Evolutionary conservation across 2,329 filamentous ascomycete species (phyloP).

Genomic region (Penicillium fuscoglaucum): DNA sequence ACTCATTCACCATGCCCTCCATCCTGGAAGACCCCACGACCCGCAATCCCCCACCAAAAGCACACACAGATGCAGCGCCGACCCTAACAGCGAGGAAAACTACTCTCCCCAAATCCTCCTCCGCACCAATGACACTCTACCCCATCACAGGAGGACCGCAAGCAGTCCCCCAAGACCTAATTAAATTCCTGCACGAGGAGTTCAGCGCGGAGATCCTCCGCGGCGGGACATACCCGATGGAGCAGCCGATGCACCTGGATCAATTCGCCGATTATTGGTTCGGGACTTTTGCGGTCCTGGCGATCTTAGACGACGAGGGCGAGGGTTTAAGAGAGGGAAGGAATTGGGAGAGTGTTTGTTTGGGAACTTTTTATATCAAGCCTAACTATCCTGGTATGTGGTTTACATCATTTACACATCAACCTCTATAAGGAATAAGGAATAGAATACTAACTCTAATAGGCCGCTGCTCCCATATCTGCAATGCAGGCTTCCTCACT

Average conservation of each 20-base stretch:
- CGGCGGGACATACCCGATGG: conserved; percentile 43
- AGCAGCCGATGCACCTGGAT: conserved; percentile 32
- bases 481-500: conserved; percentile 42
- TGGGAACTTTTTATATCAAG: conserved; percentile 46
- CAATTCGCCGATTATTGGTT: conserved; percentile 42
- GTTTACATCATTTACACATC: background rate
- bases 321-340: conserved; percentile 26
- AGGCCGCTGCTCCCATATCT: conserved; percentile 44
- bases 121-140: conserved; percentile 30
- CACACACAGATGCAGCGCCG: conserved; percentile 20
- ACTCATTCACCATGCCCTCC: conserved; percentile 30
- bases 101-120: conserved; percentile 27
- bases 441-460: background rate
- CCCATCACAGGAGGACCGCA: conserved; percentile 28
- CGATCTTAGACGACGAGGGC: conserved; percentile 25
- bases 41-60: conserved; percentile 28
- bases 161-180: conserved; percentile 26
- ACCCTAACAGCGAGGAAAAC: conserved; percentile 26
- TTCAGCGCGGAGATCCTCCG: conserved; percentile 39
- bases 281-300: conserved; percentile 40
- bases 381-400: conserved; percentile 43
- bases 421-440: background rate
- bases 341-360: conserved; percentile 38
- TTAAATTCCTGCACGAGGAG: conserved; percentile 34
- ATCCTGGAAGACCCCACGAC: conserved; percentile 39